A percentile compares a stretch with the other conserved stretches of the same genome.
phyloP scores from a whole-genome alignment of 805 yeast species.

The Clavispora carvajalis region DNA sequence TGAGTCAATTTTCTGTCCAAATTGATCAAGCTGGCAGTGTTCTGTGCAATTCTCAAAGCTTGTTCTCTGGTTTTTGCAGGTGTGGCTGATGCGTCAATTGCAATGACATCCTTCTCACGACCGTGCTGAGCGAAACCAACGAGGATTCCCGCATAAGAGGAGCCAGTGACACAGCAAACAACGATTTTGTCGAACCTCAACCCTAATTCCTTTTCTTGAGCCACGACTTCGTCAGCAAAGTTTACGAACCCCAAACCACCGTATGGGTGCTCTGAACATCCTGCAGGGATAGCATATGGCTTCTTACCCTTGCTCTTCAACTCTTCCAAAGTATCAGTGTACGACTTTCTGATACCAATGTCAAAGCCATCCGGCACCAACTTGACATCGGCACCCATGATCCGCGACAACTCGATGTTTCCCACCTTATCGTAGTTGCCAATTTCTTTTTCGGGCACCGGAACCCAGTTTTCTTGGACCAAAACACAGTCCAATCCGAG shows the following conservation, averaged over 20 bases:
- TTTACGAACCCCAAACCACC: conserved; percentile 5
- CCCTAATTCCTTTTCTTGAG: conserved; percentile 5
- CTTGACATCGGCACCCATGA: conserved; percentile 6
- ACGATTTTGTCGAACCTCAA: conserved; percentile 4
- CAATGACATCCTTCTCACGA: conserved; percentile 4
- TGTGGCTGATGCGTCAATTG: conserved; percentile 4
- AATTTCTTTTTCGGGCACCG: conserved; percentile 3
- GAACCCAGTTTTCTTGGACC: conserved; percentile 5
- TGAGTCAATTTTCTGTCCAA: conserved; percentile 3
- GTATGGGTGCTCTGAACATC: conserved; percentile 5
- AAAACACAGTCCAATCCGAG: conserved; percentile 5
- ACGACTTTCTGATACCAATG: conserved; percentile 5
- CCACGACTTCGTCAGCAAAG: conserved; percentile 5
- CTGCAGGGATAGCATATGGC: conserved; percentile 6
- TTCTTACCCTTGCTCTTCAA: conserved; percentile 5
- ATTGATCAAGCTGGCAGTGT: conserved; percentile 4
- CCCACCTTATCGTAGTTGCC: conserved; percentile 5
- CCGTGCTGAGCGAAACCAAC: conserved; percentile 5
- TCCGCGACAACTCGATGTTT: conserved; percentile 4
- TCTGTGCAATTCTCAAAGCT: conserved; percentile 3
- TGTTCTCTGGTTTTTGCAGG: conserved; percentile 3
- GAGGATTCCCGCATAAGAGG: conserved; percentile 4
- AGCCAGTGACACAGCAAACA: conserved; percentile 5
- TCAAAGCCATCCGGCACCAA: conserved; percentile 6
- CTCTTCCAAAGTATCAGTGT: conserved; percentile 2